Conservation (phyloP, 495 filamentous ascomycete species). For the Alectoria sarmentosa region DNA sequence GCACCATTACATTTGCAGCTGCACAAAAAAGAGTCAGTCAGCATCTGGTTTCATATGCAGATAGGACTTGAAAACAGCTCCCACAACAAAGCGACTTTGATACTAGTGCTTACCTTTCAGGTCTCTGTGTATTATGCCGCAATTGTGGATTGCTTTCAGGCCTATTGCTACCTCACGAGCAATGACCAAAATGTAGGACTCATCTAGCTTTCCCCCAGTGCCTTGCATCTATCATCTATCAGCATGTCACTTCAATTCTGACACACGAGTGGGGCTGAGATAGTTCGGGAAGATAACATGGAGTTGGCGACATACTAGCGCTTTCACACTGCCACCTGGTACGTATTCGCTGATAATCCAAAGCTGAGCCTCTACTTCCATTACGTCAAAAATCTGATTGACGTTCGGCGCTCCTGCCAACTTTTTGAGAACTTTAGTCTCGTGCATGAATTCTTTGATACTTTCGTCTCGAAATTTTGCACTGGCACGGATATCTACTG, state of each 20-base stretch:
- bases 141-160: slow-evolving; percentile 78
- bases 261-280: background rate
- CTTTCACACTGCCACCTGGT: slow-evolving; percentile 90
- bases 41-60: background rate
- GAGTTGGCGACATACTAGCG: slow-evolving; percentile 49
- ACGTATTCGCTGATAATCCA: slow-evolving; percentile 98
- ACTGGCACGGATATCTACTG: slow-evolving; percentile 61
- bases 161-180: slow-evolving; percentile 80
- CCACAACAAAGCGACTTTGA: background rate
- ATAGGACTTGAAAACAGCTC: background rate
- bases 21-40: slow-evolving; percentile 16
- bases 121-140: slow-evolving; percentile 92
- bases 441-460: slow-evolving; percentile 78
- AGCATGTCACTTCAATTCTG: background rate
- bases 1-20: slow-evolving; percentile 86
- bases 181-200: slow-evolving; percentile 86
- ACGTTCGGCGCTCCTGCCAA: slow-evolving; percentile 85
- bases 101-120: slow-evolving; percentile 61
- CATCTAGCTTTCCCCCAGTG: slow-evolving; percentile 64
- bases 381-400: slow-evolving; percentile 80
- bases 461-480: slow-evolving; percentile 69
- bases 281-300: slow-evolving; percentile 13
- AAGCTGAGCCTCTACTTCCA: slow-evolving; percentile 77
- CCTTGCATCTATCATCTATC: slow-evolving; percentile 42
- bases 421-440: slow-evolving; percentile 78